Evolutionary conservation across 208 protist species (phyloP), one percentile per base, ranked within the genome.

Genomic region (Herpetomonas samuelpessoai): DNA sequence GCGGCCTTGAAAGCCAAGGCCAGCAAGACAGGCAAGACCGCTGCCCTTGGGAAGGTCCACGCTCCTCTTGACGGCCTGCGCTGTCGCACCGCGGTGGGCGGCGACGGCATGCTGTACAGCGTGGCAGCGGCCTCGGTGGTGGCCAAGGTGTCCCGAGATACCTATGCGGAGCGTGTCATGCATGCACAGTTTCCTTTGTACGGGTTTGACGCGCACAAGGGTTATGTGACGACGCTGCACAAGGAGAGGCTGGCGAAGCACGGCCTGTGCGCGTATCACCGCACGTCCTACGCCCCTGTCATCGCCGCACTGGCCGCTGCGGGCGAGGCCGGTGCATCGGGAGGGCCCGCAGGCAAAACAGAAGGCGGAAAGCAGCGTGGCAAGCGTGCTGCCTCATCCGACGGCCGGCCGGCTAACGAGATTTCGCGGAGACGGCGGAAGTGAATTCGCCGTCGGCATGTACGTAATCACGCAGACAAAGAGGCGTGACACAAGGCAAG

Each of bases 181-280:
- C 61, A 74, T 28, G 18, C 1, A n/a, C 38, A 51, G 16, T 73
- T 51, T 48, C 71, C 79, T 0, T 28, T 25, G 22, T 86, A 86
- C 69, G 68, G 68, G 19, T 86, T 86, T 44, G 68, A 60, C 19
- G 35, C 31, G 0, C 74, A 86, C 58, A 86, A 86, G 50, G 79
- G 79, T 14, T 86, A 86, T 55, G 74, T 70, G 51, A 81, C 74
- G 3, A 38, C 30, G 19, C 47, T 50, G 10, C 79, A 86, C 71
- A 59, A 58, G 24, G 24, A 28, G 10, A 30, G 44, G n/a, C 59
- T 85, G 1, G 29, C 16, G 2, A 12, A 21, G 27, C 65, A 57
- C 50, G 79, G 79, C 2, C 62, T 57, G 0, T 74, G 59, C 24
- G 59, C 19, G 28, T 73, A 65, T 61, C 77, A 79, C 60, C 76